Evolutionary conservation across 2,329 filamentous ascomycete species (phyloP).

Genomic region (Colletotrichum plurivorum): DNA sequence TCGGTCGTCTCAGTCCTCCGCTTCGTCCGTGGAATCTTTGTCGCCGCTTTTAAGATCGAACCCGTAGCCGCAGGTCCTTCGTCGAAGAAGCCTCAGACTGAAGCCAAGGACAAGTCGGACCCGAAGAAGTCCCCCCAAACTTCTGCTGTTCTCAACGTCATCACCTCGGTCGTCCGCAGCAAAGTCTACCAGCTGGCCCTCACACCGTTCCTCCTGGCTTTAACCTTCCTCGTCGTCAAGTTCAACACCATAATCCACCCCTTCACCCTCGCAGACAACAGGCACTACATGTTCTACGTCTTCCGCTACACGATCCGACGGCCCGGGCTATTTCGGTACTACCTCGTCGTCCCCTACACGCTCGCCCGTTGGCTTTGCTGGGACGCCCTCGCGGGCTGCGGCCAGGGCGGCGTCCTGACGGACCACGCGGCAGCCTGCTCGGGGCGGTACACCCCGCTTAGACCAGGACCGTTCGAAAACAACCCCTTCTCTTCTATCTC

Average conservation of each 20-base stretch:
- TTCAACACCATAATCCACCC: slow-evolving; percentile 96
- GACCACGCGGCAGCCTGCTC: slow-evolving; percentile 27
- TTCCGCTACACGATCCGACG: slow-evolving; percentile 86
- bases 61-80: neutral
- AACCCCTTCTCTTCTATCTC: slow-evolving; percentile 45
- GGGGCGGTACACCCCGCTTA: neutral
- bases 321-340: slow-evolving; percentile 74
- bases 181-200: slow-evolving; percentile 48
- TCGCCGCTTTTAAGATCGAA: neutral
- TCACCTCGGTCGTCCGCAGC: slow-evolving; percentile 44
- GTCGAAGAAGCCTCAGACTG: neutral
- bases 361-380: slow-evolving; percentile 78
- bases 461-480: slow-evolving; percentile 45
- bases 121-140: neutral
- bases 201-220: slow-evolving; percentile 50
- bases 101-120: neutral
- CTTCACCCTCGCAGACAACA: slow-evolving; percentile 95
- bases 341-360: slow-evolving; percentile 79
- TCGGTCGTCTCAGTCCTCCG: slow-evolving; percentile 54
- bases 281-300: slow-evolving; percentile 97
- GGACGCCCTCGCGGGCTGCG: slow-evolving; percentile 68
- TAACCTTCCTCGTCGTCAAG: slow-evolving; percentile 67
- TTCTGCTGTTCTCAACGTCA: neutral
- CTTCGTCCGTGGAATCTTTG: neutral
- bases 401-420: slow-evolving; percentile 24